Percentiles rank a stretch among this genome's conserved stretches.
Evolutionary conservation across 2,329 filamentous ascomycete genomes (phyloP).

Genomic region (Colletotrichum magnum): DNA sequence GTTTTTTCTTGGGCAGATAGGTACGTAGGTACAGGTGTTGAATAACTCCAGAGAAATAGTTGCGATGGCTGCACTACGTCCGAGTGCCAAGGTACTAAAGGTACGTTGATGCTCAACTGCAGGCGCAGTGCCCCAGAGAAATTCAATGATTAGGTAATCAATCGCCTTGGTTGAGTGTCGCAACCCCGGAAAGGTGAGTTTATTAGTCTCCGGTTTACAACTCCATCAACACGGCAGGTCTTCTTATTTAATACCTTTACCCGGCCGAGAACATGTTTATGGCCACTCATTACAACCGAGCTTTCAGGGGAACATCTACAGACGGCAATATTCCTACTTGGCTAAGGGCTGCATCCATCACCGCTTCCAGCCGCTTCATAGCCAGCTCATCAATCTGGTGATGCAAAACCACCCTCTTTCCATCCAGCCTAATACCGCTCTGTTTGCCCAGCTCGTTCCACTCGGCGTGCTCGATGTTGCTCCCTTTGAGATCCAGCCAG

Average conservation of each 20-base stretch:
- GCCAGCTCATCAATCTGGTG: constrained; percentile 31
- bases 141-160: too few species aligned
- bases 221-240: too few species aligned
- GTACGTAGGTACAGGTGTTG: background rate
- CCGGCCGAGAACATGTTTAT: too few species aligned
- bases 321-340: background rate
- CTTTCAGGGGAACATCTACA: background rate
- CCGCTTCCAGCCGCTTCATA: constrained; percentile 13
- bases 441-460: constrained; percentile 25
- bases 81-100: too few species aligned
- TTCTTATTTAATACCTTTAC: too few species aligned
- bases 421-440: constrained; percentile 26
- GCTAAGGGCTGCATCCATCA: constrained; percentile 18
- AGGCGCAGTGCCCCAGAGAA: too few species aligned
- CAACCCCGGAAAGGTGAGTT: too few species aligned
- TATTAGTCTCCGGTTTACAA: too few species aligned
- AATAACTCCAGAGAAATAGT: background rate
- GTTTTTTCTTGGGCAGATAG: background rate
- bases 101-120: too few species aligned
- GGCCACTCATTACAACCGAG: constrained; percentile 11
- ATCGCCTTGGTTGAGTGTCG: too few species aligned
- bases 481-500: constrained; percentile 65
- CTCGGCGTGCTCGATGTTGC: background rate
- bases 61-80: background rate
- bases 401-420: constrained; percentile 33